Base-by-base conservation (phyloP, 2,329 filamentous ascomycete genomes). In the Epichloe amarillans region DNA sequence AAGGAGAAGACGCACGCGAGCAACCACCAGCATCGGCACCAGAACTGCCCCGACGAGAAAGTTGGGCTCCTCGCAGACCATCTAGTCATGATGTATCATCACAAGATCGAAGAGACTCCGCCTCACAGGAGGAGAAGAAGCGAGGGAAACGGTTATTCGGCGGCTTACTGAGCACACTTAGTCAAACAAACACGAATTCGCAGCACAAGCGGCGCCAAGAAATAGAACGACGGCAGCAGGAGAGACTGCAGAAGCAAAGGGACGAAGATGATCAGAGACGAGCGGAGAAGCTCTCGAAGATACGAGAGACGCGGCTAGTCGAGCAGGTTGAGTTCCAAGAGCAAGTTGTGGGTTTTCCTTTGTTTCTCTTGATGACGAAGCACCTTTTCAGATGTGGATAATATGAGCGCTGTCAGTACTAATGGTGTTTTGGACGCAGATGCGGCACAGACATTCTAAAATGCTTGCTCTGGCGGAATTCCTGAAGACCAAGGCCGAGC, bases 141-240 rank as follows among this genome's bases (percentile, higher is more conserved):
- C 84, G 91, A 38, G 86, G 87, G 21, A 84, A 86, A 66, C 79
- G 91, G 49, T 74, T 97, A 54, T 96, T 96, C 63, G 90, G 91
- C 54, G 86, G 84, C 37, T 70, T 94, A 51, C 72, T 93, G 53
- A 86, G 77, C 64, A 88, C 85, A 38, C 75, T 95, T 53, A 88
- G 84, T 66, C 86, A 91, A 68, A 83, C 77, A 60, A 76, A 76
- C 62, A 77, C 73, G 57, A 74, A 63, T 70, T 74, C 70, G 57
- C 79, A 74, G 72, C 81, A 84, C 68, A 84, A 78, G 67, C 82
- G 80, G 59, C 82, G 86, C 52, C 78, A 77, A 54, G 89, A 91
- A 64, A 89, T 91, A 64, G 89, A 93, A 70, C 83, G 80, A 66
- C 83, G 83, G 58, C 88, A 90, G 66, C 80, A 86, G 62, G 85